These are phyloP conservation scores for Phlebiopsis flavidoalba DNA, from an alignment of 768 basidiomycete species.

Conservation along the genomic window DNA sequence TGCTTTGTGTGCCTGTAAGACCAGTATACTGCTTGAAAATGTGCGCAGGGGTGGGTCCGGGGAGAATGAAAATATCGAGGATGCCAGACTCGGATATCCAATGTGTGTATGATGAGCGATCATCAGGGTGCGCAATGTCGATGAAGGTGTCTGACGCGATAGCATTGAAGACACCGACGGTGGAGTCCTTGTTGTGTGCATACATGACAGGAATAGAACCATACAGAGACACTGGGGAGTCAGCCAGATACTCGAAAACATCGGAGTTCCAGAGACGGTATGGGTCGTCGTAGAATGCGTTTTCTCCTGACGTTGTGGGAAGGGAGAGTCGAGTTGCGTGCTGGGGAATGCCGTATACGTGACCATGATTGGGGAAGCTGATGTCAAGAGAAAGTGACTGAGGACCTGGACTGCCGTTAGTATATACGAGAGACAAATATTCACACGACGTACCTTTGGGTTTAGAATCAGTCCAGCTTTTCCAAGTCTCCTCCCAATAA, in stretches of 20 bases:
- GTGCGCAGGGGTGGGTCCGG: constrained; percentile 80
- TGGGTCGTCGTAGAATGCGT: constrained; percentile 77
- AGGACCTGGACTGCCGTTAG: constrained; percentile 56
- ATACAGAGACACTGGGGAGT: constrained; percentile 76
- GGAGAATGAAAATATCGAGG: constrained; percentile 88
- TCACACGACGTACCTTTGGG: constrained; percentile 69
- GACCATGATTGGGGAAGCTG: constrained; percentile 84
- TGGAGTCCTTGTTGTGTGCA: constrained; percentile 82
- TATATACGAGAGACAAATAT: constrained; percentile 1
- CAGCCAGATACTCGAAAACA: constrained; percentile 92
- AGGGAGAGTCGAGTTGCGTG: constrained; percentile 89
- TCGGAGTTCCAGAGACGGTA: constrained; percentile 95
- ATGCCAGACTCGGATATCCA: constrained; percentile 99
- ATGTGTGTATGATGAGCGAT: constrained; percentile 78
- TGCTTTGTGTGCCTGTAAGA: constrained; percentile 79
- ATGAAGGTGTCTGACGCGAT: constrained; percentile 93
- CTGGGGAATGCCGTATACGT: constrained; percentile 95
- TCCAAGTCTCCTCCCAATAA: constrained; percentile 88
- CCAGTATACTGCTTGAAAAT: constrained; percentile 82
- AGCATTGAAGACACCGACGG: constrained; percentile 87
- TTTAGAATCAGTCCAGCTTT: constrained; percentile 86
- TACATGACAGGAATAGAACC: constrained; percentile 92
- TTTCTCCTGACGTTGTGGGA: constrained; percentile 80
- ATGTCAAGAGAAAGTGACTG: constrained; percentile 93
- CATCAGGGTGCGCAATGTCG: constrained; percentile 70